Percentiles rank a stretch among this genome's conserved stretches.
Evolutionary conservation across 2,329 filamentous ascomycete species (phyloP).

Genomic region (Cadophora luteo-olivacea): DNA sequence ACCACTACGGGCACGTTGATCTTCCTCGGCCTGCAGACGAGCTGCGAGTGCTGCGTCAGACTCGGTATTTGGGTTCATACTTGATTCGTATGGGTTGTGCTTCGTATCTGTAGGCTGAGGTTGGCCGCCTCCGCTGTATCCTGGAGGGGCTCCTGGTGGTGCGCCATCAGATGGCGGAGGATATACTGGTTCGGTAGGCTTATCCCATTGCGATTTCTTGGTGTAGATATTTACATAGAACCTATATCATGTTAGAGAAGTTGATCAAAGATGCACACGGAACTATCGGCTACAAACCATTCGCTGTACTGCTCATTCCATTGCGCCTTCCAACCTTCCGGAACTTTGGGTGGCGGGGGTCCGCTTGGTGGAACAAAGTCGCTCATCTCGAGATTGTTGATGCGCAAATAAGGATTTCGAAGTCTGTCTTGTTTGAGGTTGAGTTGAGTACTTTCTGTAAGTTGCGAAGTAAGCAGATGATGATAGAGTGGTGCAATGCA

Average conservation of each 20-base stretch:
- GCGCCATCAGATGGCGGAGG: constrained; percentile 58
- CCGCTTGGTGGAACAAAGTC: constrained; percentile 43
- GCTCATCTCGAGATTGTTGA: constrained; percentile 34
- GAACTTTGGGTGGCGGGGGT: constrained; percentile 58
- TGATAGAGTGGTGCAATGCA: background rate
- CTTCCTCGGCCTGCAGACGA: constrained; percentile 83
- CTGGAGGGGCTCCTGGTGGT: constrained; percentile 69
- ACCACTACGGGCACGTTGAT: constrained; percentile 59
- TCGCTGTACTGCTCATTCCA: constrained; percentile 90
- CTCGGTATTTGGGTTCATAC: constrained; percentile 45
- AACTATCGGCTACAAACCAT: constrained; percentile 60
- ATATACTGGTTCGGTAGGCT: constrained; percentile 72
- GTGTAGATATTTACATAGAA: constrained; percentile 92
- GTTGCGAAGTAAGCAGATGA: constrained; percentile 12
- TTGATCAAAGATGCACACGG: constrained; percentile 1
- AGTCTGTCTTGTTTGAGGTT: background rate
- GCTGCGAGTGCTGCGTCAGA: constrained; percentile 79
- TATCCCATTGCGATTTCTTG: constrained; percentile 90
- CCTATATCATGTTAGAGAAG: constrained; percentile 53
- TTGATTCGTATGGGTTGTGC: constrained; percentile 70
- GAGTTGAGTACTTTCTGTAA: constrained; percentile 15
- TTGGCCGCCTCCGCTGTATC: constrained; percentile 48
- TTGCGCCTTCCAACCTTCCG: constrained; percentile 83
- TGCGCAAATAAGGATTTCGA: background rate
- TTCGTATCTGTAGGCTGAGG: constrained; percentile 58